Evolutionary conservation across 2,329 filamentous ascomycete genomes (phyloP).

Genomic region (Diaporthe caulivora): DNA sequence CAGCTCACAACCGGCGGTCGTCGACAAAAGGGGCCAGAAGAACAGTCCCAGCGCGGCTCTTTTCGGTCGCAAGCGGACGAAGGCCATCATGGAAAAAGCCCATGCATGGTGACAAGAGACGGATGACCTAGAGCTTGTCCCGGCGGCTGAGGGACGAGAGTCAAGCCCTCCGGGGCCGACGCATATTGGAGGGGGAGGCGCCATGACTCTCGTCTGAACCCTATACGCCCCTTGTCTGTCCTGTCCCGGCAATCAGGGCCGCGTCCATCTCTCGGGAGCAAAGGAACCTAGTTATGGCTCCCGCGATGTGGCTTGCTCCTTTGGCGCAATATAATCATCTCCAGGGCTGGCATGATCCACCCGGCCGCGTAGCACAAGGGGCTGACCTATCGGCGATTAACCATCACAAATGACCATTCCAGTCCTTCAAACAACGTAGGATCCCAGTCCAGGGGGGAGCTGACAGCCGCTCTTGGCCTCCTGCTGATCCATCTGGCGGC

Average conservation of each 20-base stretch:
- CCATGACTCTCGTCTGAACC: constrained; percentile 3
- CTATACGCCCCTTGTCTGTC: background rate
- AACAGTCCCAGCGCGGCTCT: background rate
- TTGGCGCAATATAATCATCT: constrained; percentile 4
- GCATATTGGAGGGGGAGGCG: constrained; percentile 7
- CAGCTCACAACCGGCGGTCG: too few species aligned
- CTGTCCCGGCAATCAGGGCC: constrained; percentile 23
- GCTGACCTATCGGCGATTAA: constrained; percentile 29
- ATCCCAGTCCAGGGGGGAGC: background rate
- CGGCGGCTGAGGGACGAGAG: constrained; percentile 6
- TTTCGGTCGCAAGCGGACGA: background rate
- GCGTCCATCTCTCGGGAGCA: background rate
- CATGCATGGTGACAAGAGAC: constrained; percentile 4
- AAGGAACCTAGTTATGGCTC: constrained; percentile 24
- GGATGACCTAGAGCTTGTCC: background rate
- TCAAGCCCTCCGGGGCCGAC: background rate
- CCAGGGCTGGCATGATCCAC: constrained; percentile 9
- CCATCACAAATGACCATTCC: constrained; percentile 21
- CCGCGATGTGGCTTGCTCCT: constrained; percentile 18
- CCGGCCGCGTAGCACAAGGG: constrained; percentile 14
- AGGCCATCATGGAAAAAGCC: background rate
- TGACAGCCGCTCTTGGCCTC: constrained; percentile 7
- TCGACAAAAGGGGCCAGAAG: background rate
- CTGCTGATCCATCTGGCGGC: background rate
- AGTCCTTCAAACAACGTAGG: background rate